Evolutionary conservation across 2,329 filamentous ascomycete genomes (phyloP), one percentile per base, ranked within the genome.

Genomic region (Akanthomyces dipterigenus): DNA sequence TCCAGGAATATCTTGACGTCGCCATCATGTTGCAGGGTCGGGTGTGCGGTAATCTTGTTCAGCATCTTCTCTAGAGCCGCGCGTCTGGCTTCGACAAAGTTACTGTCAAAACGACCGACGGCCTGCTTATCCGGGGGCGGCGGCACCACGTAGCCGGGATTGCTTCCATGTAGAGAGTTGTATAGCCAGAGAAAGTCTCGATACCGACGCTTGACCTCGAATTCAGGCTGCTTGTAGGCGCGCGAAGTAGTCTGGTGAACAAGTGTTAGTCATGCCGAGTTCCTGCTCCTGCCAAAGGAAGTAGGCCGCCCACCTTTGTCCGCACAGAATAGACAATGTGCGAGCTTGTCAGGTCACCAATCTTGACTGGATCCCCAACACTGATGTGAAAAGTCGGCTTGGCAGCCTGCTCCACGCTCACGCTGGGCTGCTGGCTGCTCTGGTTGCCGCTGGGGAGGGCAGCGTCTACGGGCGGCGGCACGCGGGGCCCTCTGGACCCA

Each of bases 121-220:
- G 93, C 93, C 77, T 99, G 95, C 79, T 99, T 99, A 77, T 99
- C 95, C 1, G 95, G 95, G 0, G 95, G 95, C 8, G 95, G 93
- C 0, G 95, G 95, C 14, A 99, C 91, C 34, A 99, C 92, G 42
- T 97, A 88, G 62, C 95, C 95, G 0, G 95, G 95, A 69, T 95
- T 97, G 73, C 96, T 99, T 64, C 87, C 88, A 72, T 98, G 95
- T 63, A 99, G 81, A 34, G 93, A 91, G 67, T 88, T 97, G 75
- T 99, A 99, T 31, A 99, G 86, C 95, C 95, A 99, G 58, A 99
- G 80, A 73, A 99, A 99, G 76, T 99, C 95, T 63, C 93, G 88
- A 75, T 98, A 99, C 70, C 95, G 86, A 68, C 95, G 85, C 70
- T 92, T 96, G 67, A 99, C 95, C 61, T 91, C 88, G 70, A 99